phyloP scores from a whole-genome alignment of 306 rosid genomes.

The Quercus gilva region DNA sequence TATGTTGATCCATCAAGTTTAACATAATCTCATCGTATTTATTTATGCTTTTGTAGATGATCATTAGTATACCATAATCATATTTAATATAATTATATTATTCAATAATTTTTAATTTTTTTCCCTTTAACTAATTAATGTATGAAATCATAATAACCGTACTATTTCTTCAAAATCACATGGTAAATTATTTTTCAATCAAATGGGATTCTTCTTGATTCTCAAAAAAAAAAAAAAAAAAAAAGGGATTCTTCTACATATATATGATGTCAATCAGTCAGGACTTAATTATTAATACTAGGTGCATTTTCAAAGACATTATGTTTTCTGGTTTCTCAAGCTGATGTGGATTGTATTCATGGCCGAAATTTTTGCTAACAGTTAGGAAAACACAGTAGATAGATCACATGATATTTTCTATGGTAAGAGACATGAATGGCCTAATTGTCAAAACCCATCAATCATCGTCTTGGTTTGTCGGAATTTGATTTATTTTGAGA shows the following conservation, averaged over 20 bases:
- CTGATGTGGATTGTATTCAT: background rate
- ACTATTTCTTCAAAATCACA: too few species aligned
- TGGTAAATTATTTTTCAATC: too few species aligned
- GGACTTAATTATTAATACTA: background rate
- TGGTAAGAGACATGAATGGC: background rate
- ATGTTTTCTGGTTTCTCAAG: background rate
- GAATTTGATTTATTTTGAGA: background rate
- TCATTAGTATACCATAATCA: too few species aligned
- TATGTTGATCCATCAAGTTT: too few species aligned
- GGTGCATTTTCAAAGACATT: background rate
- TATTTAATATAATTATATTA: too few species aligned
- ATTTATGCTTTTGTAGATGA: too few species aligned
- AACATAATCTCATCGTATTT: too few species aligned
- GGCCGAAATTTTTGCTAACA: background rate
- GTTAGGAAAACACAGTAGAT: background rate
- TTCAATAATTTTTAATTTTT: too few species aligned
- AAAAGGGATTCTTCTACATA: background rate
- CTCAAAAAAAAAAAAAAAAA: too few species aligned
- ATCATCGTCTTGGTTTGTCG: constrained; percentile 18
- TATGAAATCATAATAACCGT: background rate
- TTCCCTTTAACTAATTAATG: background rate
- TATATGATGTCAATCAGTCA: background rate
- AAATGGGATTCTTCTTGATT: background rate
- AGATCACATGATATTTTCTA: background rate
- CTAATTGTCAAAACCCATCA: constrained; percentile 4